These are phyloP conservation scores for Moesziomyces sp. DNA, from an alignment of 1,284 basidiomycete species.

Conservation along the genomic window DNA sequence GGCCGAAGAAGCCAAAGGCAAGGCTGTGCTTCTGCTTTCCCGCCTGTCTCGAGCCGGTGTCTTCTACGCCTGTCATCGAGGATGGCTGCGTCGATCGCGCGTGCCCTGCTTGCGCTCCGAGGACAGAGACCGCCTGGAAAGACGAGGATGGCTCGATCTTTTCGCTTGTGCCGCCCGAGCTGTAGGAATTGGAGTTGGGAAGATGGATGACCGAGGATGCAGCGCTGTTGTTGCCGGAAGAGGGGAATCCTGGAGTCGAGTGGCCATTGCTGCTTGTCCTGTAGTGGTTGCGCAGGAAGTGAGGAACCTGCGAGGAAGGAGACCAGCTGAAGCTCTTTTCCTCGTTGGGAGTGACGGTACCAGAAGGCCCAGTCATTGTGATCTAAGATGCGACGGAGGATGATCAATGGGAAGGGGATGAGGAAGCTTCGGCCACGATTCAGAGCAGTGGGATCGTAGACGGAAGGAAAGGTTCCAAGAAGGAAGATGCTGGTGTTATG, in stretches of 20 bases:
- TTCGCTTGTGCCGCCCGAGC: slow-evolving; percentile 11
- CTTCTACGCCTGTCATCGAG: slow-evolving; percentile 8
- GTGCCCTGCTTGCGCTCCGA: background rate
- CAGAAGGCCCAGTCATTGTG: slow-evolving; percentile 21
- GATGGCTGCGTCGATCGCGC: slow-evolving; percentile 8
- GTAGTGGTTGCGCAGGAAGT: slow-evolving; percentile 33
- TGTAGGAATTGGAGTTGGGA: slow-evolving; percentile 14
- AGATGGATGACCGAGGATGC: slow-evolving; percentile 21
- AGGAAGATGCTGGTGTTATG: no score
- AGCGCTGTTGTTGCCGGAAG: slow-evolving; percentile 18
- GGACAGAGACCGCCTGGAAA: slow-evolving; percentile 13
- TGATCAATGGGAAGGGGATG: background rate
- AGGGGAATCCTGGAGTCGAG: slow-evolving; percentile 6
- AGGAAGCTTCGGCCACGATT: no score
- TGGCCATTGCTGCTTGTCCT: slow-evolving; percentile 4
- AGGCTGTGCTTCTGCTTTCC: slow-evolving; percentile 23
- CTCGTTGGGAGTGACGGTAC: slow-evolving; percentile 18
- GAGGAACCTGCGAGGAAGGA: slow-evolving; percentile 28
- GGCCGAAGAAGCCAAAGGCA: slow-evolving; percentile 28
- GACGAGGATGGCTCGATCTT: slow-evolving; percentile 5
- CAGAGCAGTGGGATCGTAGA: no score
- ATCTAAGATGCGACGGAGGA: background rate
- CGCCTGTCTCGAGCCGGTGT: background rate
- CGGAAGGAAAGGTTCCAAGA: no score
- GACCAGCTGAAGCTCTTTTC: slow-evolving; percentile 30